Conservation (phyloP, 495 filamentous ascomycete species). For the Cercophora samala region DNA sequence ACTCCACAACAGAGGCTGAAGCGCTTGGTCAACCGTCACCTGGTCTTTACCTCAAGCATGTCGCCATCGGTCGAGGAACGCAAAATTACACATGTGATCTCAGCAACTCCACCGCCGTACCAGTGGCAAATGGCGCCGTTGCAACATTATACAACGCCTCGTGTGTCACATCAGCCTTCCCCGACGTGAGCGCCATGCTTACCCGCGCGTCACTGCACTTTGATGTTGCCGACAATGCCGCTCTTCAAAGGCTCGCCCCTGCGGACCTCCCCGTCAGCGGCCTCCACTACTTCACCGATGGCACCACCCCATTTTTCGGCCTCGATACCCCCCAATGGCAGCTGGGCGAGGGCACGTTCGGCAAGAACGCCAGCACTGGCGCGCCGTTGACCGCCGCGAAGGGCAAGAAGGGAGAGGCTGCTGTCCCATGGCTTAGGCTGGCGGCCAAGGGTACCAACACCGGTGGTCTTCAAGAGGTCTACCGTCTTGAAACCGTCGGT, state of each 20-base stretch:
- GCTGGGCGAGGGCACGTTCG: constrained; percentile 59
- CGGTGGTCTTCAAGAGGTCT: constrained; percentile 66
- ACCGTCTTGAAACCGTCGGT: constrained; percentile 81
- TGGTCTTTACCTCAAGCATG: constrained; percentile 63
- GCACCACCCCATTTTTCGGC: constrained; percentile 74
- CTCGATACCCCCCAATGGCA: constrained; percentile 52
- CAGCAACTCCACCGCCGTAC: constrained; percentile 52
- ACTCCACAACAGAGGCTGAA: constrained; percentile 30
- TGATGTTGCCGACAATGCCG: constrained; percentile 40
- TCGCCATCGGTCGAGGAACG: constrained; percentile 82
- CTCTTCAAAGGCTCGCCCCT: constrained; percentile 40
- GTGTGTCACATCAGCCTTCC: constrained; percentile 67
- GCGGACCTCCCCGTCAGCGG: constrained; percentile 63
- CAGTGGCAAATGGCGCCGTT: constrained; percentile 67
- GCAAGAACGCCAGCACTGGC: constrained; percentile 49
- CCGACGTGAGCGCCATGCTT: constrained; percentile 58
- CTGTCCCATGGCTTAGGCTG: constrained; percentile 73
- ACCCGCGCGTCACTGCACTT: constrained; percentile 55
- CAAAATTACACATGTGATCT: constrained; percentile 88
- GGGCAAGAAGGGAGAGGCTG: constrained; percentile 51
- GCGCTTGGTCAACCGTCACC: constrained; percentile 55
- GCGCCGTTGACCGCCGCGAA: constrained; percentile 58
- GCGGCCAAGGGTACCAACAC: constrained; percentile 47
- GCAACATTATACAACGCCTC: constrained; percentile 86
- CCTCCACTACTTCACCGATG: constrained; percentile 71